Base-by-base conservation (phyloP, 2,329 filamentous ascomycete species). In the Curvularia verruculosa region DNA sequence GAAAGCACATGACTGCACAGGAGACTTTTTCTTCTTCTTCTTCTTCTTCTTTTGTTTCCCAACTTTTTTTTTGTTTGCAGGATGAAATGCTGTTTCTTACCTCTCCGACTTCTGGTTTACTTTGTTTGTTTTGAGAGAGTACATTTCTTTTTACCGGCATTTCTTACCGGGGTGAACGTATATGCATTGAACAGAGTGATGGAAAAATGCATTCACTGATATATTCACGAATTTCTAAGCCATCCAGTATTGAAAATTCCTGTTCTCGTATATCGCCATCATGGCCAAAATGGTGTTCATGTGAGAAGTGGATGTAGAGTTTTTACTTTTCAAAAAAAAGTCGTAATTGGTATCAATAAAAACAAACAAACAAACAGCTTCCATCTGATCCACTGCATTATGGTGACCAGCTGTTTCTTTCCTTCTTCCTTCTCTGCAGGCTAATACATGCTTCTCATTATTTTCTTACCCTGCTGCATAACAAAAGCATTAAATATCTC, bases 391-490 rank as follows among this genome's bases (percentile, higher is more conserved):
- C 15, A 5, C 21, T 9, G 15, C 19, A 13, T 26, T 21, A 49
- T 49, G 23, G n/a, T 18, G 13, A 39, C 5, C 3, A 37, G 4
- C n/a, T 29, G 26, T 29, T n/a, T 29, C 18, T 31, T 29, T 45
- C 9, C 26, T 31, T 18, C 15, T 44, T 28, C 24, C 19, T 31
- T 19, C 18, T 31, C 28, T 28, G 21, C 13, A 9, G 28, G 5
- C n/a, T 19, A 13, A 28, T 9, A 26, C 5, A 5, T 18, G 7
- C 23, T 7, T 29, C 19, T 23, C 21, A 9, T 24, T 12, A 50
- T 19, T 54, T 26, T 18, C 37, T 15, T 4, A 18, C 10, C 31
- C 39, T 45, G n/a, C 23, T 44, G 24, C 46, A 54, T 34, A 39
- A 31, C 39, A 39, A n/a, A 54, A 43, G 18, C 29, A 50, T n/a